phyloP scores from a whole-genome alignment of 139 green algal species.

The Diplosphaera chodatii region DNA sequence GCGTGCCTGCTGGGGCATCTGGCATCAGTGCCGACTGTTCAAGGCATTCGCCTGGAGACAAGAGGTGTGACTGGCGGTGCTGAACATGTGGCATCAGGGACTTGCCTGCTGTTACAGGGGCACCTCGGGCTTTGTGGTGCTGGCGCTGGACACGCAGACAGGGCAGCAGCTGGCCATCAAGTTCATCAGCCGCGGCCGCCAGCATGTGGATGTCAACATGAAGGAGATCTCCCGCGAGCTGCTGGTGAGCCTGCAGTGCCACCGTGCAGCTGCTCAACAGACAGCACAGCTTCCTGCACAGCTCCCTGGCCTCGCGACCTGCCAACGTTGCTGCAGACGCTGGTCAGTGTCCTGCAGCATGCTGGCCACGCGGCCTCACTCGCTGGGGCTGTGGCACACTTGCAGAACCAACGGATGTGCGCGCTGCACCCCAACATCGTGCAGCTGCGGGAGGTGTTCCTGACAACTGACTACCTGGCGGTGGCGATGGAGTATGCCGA shows the following conservation, averaged over 20 bases:
- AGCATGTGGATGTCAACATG: background rate
- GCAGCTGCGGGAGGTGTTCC: slow-evolving; percentile 28
- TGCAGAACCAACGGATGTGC: background rate
- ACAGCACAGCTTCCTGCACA: no score
- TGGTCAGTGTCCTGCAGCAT: no score
- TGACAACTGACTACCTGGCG: slow-evolving; percentile 52
- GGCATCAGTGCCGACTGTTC: no score
- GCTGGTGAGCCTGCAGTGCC: background rate
- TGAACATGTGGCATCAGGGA: no score
- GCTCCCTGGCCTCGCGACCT: no score
- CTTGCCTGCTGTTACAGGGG: slow-evolving; percentile 21
- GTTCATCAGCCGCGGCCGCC: slow-evolving; percentile 1
- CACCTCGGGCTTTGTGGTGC: slow-evolving; percentile 50
- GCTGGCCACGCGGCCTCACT: no score
- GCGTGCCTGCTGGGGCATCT: no score
- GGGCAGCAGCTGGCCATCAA: slow-evolving; percentile 57
- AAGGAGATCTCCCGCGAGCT: background rate
- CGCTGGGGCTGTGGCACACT: no score
- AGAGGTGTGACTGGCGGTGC: no score
- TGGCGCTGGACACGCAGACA: slow-evolving; percentile 32
- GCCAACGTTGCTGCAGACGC: no score
- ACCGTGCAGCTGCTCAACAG: no score
- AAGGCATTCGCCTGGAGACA: no score
- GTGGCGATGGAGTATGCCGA: slow-evolving; percentile 79
- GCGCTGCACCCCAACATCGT: slow-evolving; percentile 1